Evolutionary conservation across 805 yeast genomes (phyloP), one percentile per base, ranked within the genome.

Genomic region (Metschnikowia cerradonensis): DNA sequence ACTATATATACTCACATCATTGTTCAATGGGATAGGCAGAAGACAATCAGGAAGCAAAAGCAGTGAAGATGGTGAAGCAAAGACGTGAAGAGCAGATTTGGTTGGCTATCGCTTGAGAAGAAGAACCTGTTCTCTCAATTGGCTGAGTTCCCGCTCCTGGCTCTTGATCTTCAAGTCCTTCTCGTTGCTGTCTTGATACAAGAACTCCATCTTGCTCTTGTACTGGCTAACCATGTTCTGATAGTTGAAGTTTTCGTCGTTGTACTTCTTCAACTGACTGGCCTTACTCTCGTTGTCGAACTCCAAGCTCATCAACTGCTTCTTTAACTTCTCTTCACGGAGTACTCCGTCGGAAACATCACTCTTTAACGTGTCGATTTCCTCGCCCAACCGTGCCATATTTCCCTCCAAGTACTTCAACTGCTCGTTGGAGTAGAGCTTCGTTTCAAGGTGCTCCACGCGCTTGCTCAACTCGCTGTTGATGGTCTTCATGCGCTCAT

Each of bases 371-470:
- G 67, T 55, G 37, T 78, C 77, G 10, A 85, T 64, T 42, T 78
- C 74, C 13, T 64, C 66, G 49, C 83, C 87, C 46, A 87, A 67
- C 15, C 73, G 78, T 22, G 71, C 67, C 8, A 85, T 72, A 54
- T 84, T 81, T 2, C 68, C 62, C 45, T 79, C 73, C 89, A 91
- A 86, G 52, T 77, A 81, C 54, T 76, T 78, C 55, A 80, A 76
- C 58, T 83, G 85, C 37, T 77, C 77, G 26, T 76, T 71, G 50
- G 76, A 74, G 47, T 75, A 73, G 20, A 80, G 65, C 52, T 79
- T 78, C 1, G 67, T 70, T 56, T 83, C 83, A 26, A 80, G 60
- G 5, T 68, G 72, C 30, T 70, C 63, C 10, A 80, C 68, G 56
- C 80, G 79, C 14, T 52, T 50, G 47, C 69, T 74, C 54, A 86